Percentiles rank a stretch among this genome's conserved stretches.
Evolutionary conservation across 108 stramenopile species (phyloP).

Genomic region (Stephanodiscus minutulus): DNA sequence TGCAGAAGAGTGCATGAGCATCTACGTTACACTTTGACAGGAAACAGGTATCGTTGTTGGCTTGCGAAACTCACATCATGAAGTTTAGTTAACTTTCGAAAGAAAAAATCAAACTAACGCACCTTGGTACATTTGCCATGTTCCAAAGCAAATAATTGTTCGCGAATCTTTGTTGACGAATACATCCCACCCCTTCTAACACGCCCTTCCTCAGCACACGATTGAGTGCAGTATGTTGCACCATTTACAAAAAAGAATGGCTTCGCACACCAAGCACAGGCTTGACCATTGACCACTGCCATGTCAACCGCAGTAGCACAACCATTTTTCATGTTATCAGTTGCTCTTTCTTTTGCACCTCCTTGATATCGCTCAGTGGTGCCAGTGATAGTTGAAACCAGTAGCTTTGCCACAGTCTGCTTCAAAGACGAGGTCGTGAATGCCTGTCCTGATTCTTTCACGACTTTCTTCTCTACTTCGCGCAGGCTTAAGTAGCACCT

Average conservation of each 20-base stretch:
- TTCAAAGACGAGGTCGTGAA: conserved; percentile 39
- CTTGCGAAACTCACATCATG: neutral
- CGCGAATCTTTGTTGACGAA: conserved; percentile 52
- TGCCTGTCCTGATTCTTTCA: conserved; percentile 52
- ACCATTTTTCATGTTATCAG: conserved; percentile 44
- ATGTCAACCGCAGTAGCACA: conserved; percentile 48
- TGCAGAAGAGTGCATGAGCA: conserved; percentile 60
- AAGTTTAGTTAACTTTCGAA: neutral
- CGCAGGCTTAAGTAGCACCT: conserved; percentile 50
- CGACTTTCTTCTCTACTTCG: conserved; percentile 59
- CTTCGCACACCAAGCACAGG: conserved; percentile 67
- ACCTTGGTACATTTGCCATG: conserved; percentile 46
- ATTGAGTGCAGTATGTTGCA: conserved; percentile 63
- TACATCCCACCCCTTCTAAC: conserved; percentile 63
- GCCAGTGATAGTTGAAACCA: conserved; percentile 22
- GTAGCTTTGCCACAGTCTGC: conserved; percentile 36
- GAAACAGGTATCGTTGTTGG: conserved; percentile 31
- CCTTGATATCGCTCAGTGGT: conserved; percentile 61
- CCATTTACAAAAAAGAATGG: conserved; percentile 23
- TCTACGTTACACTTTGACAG: conserved; percentile 39
- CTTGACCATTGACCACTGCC: conserved; percentile 45
- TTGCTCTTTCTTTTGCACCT: conserved; percentile 69
- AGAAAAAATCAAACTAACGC: conserved; percentile 5
- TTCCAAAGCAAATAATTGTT: conserved; percentile 64
- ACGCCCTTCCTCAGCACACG: conserved; percentile 68